A percentile compares a stretch with the other conserved stretches of the same genome.
Evolutionary conservation across 73 alveolate species (phyloP).

Genomic region (Blepharisma stoltei): DNA sequence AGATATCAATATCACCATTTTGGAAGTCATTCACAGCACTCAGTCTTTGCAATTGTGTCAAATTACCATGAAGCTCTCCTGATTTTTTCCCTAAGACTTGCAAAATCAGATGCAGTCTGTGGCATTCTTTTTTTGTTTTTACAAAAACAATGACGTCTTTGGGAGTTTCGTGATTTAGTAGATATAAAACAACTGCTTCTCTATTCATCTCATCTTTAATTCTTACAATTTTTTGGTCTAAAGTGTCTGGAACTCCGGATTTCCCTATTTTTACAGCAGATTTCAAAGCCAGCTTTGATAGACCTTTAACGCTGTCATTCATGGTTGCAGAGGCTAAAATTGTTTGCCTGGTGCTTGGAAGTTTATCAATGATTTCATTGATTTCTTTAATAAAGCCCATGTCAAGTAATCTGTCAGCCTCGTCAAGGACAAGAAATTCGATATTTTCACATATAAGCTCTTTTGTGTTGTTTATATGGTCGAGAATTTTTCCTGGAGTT

Average conservation of each 20-base stretch:
- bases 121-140: slow-evolving; percentile 86
- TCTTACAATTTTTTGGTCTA: slow-evolving; percentile 26
- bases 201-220: slow-evolving; percentile 39
- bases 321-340: slow-evolving; percentile 38
- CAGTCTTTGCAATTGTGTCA: slow-evolving; percentile 84
- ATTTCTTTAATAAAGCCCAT: slow-evolving; percentile 89
- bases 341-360: slow-evolving; percentile 44
- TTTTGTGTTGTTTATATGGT: slow-evolving; percentile 80
- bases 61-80: slow-evolving; percentile 76
- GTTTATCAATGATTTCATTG: slow-evolving; percentile 72
- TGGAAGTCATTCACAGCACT: slow-evolving; percentile 47
- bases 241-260: too few relatives aligned
- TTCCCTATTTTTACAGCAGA: too few relatives aligned
- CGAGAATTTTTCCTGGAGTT: slow-evolving; percentile 97
- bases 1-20: slow-evolving; percentile 51
- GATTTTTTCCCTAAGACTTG: slow-evolving; percentile 55
- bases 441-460: slow-evolving; percentile 55
- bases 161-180: too few relatives aligned
- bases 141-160: slow-evolving; percentile 71
- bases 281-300: background rate
- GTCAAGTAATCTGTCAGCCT: slow-evolving; percentile 97
- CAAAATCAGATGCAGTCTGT: slow-evolving; percentile 72
- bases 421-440: slow-evolving; percentile 86
- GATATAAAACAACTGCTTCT: too few relatives aligned
- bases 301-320: slow-evolving; percentile 26